Percentiles rank a stretch among this genome's conserved stretches.
Conservation (phyloP, 2,329 filamentous ascomycete genomes). For the Ophidiomyces ophidiicola region DNA sequence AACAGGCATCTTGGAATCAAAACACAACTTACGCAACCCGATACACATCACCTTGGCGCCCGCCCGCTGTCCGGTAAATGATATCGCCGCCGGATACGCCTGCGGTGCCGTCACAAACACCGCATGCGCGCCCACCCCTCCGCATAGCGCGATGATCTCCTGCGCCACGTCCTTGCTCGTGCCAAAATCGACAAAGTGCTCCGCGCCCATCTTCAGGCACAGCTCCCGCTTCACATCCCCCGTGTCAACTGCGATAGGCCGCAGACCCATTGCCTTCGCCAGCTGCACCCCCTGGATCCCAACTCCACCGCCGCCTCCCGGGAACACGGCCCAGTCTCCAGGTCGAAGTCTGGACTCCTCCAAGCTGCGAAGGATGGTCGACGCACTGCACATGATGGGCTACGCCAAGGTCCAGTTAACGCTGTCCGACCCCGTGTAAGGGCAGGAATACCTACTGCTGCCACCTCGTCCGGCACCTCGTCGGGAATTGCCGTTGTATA, state of each 20-base stretch:
- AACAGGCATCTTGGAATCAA: background rate
- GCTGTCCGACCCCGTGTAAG: background rate
- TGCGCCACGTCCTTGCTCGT: slow-evolving; percentile 26
- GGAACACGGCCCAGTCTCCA: slow-evolving; percentile 45
- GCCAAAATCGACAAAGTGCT: slow-evolving; percentile 46
- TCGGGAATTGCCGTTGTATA: slow-evolving; percentile 46
- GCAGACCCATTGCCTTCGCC: slow-evolving; percentile 45
- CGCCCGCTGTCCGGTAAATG: slow-evolving; percentile 37
- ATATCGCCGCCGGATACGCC: slow-evolving; percentile 33
- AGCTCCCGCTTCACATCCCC: slow-evolving; percentile 38
- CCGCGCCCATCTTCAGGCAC: slow-evolving; percentile 40
- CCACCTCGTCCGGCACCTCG: slow-evolving; percentile 43
- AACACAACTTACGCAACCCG: slow-evolving; percentile 23
- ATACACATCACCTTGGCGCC: slow-evolving; percentile 44
- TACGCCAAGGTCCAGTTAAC: background rate
- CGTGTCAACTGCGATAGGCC: slow-evolving; percentile 45
- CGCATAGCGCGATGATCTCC: slow-evolving; percentile 37
- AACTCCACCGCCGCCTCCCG: slow-evolving; percentile 44
- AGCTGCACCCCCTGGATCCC: slow-evolving; percentile 47
- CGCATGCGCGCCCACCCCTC: slow-evolving; percentile 38
- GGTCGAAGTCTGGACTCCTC: slow-evolving; percentile 40
- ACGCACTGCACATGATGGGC: slow-evolving; percentile 49
- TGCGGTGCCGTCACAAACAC: slow-evolving; percentile 32
- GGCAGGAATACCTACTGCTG: slow-evolving; percentile 25
- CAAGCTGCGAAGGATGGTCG: slow-evolving; percentile 47